A percentile compares a stretch with the other conserved stretches of the same genome.
Conservation (phyloP, 345 rosid species). For the Eucalyptus camaldulensis region DNA sequence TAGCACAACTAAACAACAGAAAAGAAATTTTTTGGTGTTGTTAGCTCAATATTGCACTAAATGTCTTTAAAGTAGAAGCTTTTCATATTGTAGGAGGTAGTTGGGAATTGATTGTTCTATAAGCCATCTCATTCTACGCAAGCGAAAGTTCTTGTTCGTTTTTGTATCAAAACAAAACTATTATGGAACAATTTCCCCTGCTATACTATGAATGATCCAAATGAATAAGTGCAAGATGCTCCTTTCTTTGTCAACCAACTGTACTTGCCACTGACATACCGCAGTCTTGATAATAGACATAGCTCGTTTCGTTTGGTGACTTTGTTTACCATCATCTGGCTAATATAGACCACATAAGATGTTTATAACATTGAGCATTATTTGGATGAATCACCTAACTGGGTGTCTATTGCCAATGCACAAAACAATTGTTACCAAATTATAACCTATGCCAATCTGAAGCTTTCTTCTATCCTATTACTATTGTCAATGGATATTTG, state of each 20-base stretch:
- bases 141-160: not conserved
- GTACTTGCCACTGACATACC: not conserved
- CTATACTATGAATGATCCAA: not conserved
- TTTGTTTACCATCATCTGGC: not conserved
- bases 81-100: not conserved
- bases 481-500: not conserved
- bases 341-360: not conserved
- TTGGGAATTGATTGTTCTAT: not conserved
- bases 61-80: not conserved
- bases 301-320: not conserved
- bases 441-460: not conserved
- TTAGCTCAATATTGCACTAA: not conserved
- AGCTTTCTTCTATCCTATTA: not conserved
- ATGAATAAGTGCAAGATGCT: not conserved
- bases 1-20: not conserved
- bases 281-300: not conserved
- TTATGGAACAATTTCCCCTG: not conserved
- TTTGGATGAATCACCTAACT: not conserved
- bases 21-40: not conserved
- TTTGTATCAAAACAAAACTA: not conserved
- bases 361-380: not conserved
- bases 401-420: not conserved
- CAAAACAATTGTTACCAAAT: not conserved
- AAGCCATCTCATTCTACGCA: not conserved
- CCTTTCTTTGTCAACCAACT: not conserved